Conservation (phyloP, 805 yeast genomes). For the Kazachstania bromeliacearum region DNA sequence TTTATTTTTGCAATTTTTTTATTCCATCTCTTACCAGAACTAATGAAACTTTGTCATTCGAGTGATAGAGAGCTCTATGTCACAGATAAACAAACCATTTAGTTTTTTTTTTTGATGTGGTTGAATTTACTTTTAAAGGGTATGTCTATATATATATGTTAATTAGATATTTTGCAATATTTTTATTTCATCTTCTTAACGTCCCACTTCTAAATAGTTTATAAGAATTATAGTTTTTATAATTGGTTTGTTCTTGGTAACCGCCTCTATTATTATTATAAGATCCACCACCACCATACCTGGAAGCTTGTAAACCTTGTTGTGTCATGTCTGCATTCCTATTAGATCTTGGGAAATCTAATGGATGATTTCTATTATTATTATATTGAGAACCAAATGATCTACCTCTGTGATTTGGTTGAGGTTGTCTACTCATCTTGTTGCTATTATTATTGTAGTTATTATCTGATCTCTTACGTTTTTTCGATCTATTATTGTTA, state of each 20-base stretch:
- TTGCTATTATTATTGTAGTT: constrained; percentile 7
- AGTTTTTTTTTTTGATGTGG: no score
- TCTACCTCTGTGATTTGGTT: constrained; percentile 8
- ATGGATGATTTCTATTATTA: constrained; percentile 15
- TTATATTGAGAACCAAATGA: constrained; percentile 5
- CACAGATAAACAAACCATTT: no score
- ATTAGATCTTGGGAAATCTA: constrained; percentile 22
- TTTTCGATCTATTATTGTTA: constrained; percentile 6
- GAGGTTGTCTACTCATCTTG: constrained; percentile 1
- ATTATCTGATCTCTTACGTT: constrained; percentile 5
- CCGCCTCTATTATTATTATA: constrained; percentile 1
- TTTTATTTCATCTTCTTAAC: constrained; percentile 5
- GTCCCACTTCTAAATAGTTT: constrained; percentile 21
- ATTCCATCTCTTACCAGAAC: neutral
- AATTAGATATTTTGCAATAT: neutral
- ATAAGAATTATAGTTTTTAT: constrained; percentile 14
- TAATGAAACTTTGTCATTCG: neutral
- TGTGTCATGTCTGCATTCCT: constrained; percentile 5
- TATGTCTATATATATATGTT: neutral
- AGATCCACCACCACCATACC: constrained; percentile 11
- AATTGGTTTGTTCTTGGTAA: constrained; percentile 2
- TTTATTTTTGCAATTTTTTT: constrained; percentile 6
- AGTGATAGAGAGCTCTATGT: no score
- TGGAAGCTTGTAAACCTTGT: constrained; percentile 12
- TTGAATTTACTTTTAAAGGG: no score